Evolutionary conservation across 768 basidiomycete genomes (phyloP).

Genomic region (Albatrellus ellisii): DNA sequence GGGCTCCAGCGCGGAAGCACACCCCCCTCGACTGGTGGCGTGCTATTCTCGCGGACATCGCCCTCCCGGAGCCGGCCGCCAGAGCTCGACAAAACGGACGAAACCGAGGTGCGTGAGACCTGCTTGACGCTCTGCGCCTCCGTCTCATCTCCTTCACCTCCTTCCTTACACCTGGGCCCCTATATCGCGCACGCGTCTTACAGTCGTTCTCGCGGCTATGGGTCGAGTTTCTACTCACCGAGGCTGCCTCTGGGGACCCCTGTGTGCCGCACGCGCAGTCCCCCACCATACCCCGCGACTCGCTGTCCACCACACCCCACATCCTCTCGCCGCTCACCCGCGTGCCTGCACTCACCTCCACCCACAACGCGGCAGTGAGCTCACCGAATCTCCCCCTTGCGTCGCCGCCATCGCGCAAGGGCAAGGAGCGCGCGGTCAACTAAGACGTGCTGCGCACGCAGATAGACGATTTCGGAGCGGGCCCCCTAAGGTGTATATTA

Average conservation of each 20-base stretch:
- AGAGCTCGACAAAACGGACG: conserved; percentile 69
- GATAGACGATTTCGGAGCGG: no score
- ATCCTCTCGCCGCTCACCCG: conserved; percentile 20
- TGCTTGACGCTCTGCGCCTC: not conserved
- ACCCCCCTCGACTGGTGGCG: conserved; percentile 6
- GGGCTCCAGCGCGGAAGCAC: conserved; percentile 51
- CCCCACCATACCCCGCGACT: conserved; percentile 10
- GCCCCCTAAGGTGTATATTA: no score
- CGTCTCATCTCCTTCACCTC: not conserved
- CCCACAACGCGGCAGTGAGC: conserved; percentile 24
- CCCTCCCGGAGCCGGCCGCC: conserved; percentile 24
- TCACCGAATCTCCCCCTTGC: conserved; percentile 25
- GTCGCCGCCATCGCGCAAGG: conserved; percentile 30
- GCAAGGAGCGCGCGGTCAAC: conserved; percentile 30
- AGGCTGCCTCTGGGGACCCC: conserved; percentile 44
- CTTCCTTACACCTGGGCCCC: not conserved
- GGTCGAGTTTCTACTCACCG: conserved; percentile 96
- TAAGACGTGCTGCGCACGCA: conserved; percentile 1
- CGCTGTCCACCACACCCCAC: conserved; percentile 9
- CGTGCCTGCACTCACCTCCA: conserved; percentile 28
- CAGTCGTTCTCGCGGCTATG: conserved; percentile 96
- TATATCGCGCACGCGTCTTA: not conserved
- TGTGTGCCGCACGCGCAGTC: conserved; percentile 14
- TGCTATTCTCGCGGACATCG: conserved; percentile 17
- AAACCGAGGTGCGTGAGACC: conserved; percentile 52